Evolutionary conservation across 352 stramenopile species (phyloP), one percentile per base, ranked within the genome.

Genomic region (Globisporangium uncinulatum): DNA sequence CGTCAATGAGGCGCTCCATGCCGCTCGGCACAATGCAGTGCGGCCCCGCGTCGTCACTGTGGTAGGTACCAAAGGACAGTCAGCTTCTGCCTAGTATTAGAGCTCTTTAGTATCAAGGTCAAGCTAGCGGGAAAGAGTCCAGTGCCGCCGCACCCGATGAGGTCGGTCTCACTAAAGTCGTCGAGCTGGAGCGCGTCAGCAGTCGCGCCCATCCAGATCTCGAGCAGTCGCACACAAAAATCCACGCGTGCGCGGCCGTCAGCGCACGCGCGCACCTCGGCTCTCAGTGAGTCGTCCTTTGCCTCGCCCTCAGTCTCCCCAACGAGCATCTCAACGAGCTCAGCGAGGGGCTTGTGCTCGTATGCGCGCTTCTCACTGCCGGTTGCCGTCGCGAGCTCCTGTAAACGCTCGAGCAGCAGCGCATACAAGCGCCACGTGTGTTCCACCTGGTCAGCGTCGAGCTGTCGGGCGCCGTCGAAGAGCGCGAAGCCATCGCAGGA

Each of bases 161-260:
- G 46, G 11, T 86, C 73, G 14, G 69, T 72, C 32, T 80, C 71
- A 17, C 67, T 47, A 49, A 87, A 87, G 54, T 83, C 70, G 24
- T 83, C 77, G 15, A 87, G 67, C 57, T 86, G 74, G 15, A 87
- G 58, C 36, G 68, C 61, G 24, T 86, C 67, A 0, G 71, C 67
- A 3, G 70, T 71, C 7, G 73, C 61, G 4, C 77, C 77, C 62
- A 87, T 82, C 73, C 75, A 87, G 47, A 79, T 61, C 57, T 87
- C 75, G 34, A 86, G 73, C 45, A 83, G 51, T 4, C 65, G 69
- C 21, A 86, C 36, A 32, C 73, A 84, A 24, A 84, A 54, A 8
- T 73, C 54, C 24, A 86, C 20, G 17, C 73, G 55, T 10, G 52
- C 55, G 6, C 56, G 65, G 31, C 65, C 72, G 19, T 69, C 73